Base-by-base conservation (phyloP, 495 filamentous ascomycete species). In the Neurospora sp. region DNA sequence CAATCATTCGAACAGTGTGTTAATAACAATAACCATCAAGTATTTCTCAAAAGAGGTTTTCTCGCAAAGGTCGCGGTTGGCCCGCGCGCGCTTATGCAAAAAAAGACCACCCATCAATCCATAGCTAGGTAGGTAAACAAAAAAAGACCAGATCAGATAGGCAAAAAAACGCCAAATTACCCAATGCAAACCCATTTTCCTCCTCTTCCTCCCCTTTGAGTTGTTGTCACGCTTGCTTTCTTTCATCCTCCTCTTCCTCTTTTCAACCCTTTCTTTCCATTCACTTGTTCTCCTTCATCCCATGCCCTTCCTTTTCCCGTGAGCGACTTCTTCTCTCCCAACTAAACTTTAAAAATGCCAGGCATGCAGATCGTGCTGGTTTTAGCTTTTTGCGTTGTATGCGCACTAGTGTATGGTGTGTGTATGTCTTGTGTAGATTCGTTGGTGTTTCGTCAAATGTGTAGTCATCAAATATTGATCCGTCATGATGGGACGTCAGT, bases 401-500 rank as follows among this genome's bases (percentile, higher is more conserved):
- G 53, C 14, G 7, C 35, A 10, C 7, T 66, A 35, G 53, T 66
- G 53, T 66, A 66, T 59, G 48, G 48, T 59, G 48, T 53, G 46
- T 59, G 44, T 48, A 59, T 22, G 48, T 35, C 31, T 66, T 31
- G 14, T 59, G 53, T 66, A 66, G 16, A 9, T 31, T 66, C 53
- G 53, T 66, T 66, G 53, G 53, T 16, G 53, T 66, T 66, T 66
- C 53, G 53, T 66, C 53, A 66, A 35, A 35, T 48, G 35, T 71
- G 40, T 48, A 59, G 69, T 48, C 42, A 71, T 48, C 40, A 70
- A 71, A 71, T 31, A 59, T 48, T 72, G 48, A 39, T 66, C 53
- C 48, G 41, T 73, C 74, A 69, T 73, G 38, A 46, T 66, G 39
- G 73, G 76, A 75, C 76, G 76, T 78, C 73, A 74, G 76, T 77